These are phyloP conservation scores for Amylocarpus encephaloides DNA, from an alignment of 2,329 filamentous ascomycete genomes.

Conservation along the genomic window DNA sequence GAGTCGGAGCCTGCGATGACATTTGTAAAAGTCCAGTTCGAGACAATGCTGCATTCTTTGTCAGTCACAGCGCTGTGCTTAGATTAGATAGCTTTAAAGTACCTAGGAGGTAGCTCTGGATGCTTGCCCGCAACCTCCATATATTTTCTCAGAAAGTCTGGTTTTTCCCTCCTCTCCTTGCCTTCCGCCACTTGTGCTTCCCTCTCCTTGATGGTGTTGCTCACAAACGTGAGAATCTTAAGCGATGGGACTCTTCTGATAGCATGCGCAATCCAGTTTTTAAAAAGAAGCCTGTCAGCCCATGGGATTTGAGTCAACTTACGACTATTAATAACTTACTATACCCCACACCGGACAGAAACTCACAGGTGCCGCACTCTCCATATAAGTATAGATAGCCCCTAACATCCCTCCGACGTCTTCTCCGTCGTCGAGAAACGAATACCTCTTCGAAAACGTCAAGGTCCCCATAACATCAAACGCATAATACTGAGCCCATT, in stretches of 20 bases:
- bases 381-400: neutral
- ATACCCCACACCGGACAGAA: slow-evolving; percentile 31
- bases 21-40: slow-evolving; percentile 6
- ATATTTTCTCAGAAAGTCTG: slow-evolving; percentile 26
- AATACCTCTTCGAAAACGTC: slow-evolving; percentile 29
- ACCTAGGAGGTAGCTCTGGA: neutral
- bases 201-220: slow-evolving; percentile 26
- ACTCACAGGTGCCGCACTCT: slow-evolving; percentile 18
- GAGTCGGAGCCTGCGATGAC: slow-evolving; percentile 32
- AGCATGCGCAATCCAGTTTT: slow-evolving; percentile 5
- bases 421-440: slow-evolving; percentile 30
- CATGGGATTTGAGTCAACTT: slow-evolving; percentile 23
- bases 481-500: slow-evolving; percentile 35
- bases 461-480: slow-evolving; percentile 33
- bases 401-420: slow-evolving; percentile 32
- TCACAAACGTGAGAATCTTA: neutral
- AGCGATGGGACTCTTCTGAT: neutral
- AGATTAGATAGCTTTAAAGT: too few relatives aligned
- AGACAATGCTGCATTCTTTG: neutral
- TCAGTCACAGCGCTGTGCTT: too few relatives aligned
- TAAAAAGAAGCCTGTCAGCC: slow-evolving; percentile 9
- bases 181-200: slow-evolving; percentile 24
- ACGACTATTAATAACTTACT: slow-evolving; percentile 29
- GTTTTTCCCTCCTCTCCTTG: slow-evolving; percentile 24
- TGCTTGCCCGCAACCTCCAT: slow-evolving; percentile 13